These are phyloP conservation scores for Lasiosphaeria ovina DNA, from an alignment of 495 filamentous ascomycete species.

Conservation along the genomic window DNA sequence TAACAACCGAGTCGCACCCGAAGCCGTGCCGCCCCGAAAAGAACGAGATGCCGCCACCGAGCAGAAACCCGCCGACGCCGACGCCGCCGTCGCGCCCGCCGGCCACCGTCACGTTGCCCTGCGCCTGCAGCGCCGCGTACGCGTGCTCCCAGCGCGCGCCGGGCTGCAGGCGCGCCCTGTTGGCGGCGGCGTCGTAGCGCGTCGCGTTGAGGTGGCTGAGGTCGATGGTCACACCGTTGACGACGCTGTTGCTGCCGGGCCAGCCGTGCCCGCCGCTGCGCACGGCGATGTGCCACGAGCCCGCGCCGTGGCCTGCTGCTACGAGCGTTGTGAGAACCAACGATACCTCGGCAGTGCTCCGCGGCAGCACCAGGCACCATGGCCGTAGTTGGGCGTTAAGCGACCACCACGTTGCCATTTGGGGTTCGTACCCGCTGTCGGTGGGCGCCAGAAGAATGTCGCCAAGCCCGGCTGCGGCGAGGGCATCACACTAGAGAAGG, in stretches of 20 bases:
- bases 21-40: slow-evolving; percentile 47
- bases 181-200: slow-evolving; percentile 24
- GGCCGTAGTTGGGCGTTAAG: too few relatives aligned
- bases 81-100: slow-evolving; percentile 54
- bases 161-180: slow-evolving; percentile 35
- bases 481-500: too few relatives aligned
- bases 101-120: slow-evolving; percentile 37
- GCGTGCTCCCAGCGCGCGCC: slow-evolving; percentile 51
- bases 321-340: too few relatives aligned
- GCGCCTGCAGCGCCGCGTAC: slow-evolving; percentile 42
- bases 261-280: slow-evolving; percentile 49
- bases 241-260: slow-evolving; percentile 42
- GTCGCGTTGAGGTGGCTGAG: slow-evolving; percentile 44
- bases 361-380: too few relatives aligned
- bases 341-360: too few relatives aligned
- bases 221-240: slow-evolving; percentile 55
- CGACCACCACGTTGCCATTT: too few relatives aligned
- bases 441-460: too few relatives aligned
- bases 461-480: too few relatives aligned
- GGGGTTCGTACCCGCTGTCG: too few relatives aligned
- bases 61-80: slow-evolving; percentile 55
- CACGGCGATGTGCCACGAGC: too few relatives aligned
- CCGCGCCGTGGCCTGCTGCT: too few relatives aligned
- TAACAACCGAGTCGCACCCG: slow-evolving; percentile 47
- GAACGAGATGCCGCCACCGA: slow-evolving; percentile 54